Conservation (phyloP, 2,329 filamentous ascomycete genomes). For the Lojkania enalia region DNA sequence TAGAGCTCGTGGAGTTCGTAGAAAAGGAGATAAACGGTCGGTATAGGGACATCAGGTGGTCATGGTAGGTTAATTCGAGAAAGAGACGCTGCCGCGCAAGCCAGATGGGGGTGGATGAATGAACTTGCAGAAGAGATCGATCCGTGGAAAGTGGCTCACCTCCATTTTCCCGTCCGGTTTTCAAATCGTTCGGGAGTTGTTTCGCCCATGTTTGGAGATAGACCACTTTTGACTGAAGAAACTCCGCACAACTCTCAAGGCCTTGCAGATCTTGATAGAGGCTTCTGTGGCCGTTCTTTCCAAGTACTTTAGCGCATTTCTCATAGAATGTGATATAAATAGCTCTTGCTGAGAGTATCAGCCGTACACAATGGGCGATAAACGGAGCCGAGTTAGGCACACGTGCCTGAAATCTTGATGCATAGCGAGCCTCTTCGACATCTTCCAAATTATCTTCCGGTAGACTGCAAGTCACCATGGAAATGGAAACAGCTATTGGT, state of each 20-base stretch:
- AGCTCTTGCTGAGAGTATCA: slow-evolving; percentile 38
- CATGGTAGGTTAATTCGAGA: slow-evolving; percentile 34
- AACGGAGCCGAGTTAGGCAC: slow-evolving; percentile 44
- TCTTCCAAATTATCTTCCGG: slow-evolving; percentile 46
- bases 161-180: slow-evolving; percentile 10
- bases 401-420: neutral
- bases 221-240: slow-evolving; percentile 29
- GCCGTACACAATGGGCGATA: slow-evolving; percentile 40
- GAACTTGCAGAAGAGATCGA: slow-evolving; percentile 13
- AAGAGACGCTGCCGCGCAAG: slow-evolving; percentile 18
- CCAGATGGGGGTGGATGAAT: slow-evolving; percentile 7
- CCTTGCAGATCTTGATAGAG: slow-evolving; percentile 37
- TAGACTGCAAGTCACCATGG: slow-evolving; percentile 41
- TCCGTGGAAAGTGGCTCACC: slow-evolving; percentile 23
- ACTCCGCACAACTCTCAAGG: slow-evolving; percentile 38
- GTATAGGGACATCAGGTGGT: slow-evolving; percentile 23
- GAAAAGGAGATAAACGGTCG: slow-evolving; percentile 30
- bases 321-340: slow-evolving; percentile 44
- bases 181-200: slow-evolving; percentile 44
- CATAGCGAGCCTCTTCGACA: no score
- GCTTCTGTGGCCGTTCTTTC: slow-evolving; percentile 16
- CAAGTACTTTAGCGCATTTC: slow-evolving; percentile 27
- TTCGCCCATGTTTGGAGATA: slow-evolving; percentile 38
- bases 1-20: neutral
- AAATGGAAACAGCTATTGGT: slow-evolving; percentile 44